phyloP scores from a whole-genome alignment of 2,329 filamentous ascomycete species.

The Plectosphaerella plurivora region DNA sequence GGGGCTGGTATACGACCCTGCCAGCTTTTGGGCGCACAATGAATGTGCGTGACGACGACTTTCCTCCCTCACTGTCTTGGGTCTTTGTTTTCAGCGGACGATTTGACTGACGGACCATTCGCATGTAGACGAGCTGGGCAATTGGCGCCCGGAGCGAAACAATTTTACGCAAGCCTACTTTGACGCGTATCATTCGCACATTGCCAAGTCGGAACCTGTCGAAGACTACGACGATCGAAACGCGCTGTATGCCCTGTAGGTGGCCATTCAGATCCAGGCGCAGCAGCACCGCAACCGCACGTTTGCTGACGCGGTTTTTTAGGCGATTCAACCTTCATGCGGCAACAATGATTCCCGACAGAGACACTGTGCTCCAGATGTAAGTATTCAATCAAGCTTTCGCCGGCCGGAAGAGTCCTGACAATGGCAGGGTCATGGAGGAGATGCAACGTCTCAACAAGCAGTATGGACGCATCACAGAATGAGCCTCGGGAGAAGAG shows the following conservation, averaged over 20 bases:
- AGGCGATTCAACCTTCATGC: not conserved
- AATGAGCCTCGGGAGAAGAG: not conserved
- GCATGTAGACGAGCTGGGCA: constrained; percentile 14
- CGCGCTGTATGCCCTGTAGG: constrained; percentile 18
- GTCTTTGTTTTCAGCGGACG: constrained; percentile 1
- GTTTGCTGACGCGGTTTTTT: not conserved
- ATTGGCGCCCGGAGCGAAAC: constrained; percentile 19
- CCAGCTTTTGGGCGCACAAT: constrained; percentile 18
- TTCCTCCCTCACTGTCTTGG: no score
- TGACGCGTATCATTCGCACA: constrained; percentile 18
- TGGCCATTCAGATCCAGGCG: not conserved
- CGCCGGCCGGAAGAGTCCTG: not conserved
- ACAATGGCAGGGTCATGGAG: not conserved
- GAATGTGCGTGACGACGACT: constrained; percentile 17
- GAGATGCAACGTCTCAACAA: not conserved
- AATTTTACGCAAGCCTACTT: constrained; percentile 16
- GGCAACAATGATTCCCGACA: not conserved
- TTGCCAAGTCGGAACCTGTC: constrained; percentile 18
- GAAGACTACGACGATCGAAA: constrained; percentile 22
- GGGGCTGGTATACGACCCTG: constrained; percentile 16
- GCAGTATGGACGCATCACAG: not conserved
- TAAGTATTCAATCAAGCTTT: not conserved
- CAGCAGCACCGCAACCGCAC: no score
- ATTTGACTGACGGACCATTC: not conserved
- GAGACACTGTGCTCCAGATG: not conserved